Conservation (phyloP, 1,139 yeast genomes). For the Candida sp. region DNA sequence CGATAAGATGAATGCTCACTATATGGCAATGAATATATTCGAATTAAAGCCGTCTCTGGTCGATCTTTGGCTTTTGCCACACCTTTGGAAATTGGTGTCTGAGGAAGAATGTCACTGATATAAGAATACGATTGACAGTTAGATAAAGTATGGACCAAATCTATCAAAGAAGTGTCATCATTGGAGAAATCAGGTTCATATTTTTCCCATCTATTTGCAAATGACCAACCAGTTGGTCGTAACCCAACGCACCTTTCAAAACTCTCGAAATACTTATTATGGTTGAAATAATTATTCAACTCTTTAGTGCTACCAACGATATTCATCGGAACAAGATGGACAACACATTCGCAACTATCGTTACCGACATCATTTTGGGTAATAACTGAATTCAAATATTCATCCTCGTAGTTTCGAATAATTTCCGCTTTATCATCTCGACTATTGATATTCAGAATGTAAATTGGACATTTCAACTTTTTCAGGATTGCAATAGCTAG, state of each 20-base stretch:
- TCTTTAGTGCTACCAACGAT: constrained; percentile 34
- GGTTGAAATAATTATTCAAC: constrained; percentile 48
- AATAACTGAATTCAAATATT: constrained; percentile 26
- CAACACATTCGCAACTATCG: constrained; percentile 42
- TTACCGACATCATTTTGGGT: constrained; percentile 29
- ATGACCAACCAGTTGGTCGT: constrained; percentile 90
- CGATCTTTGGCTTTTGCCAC: constrained; percentile 14
- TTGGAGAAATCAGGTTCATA: constrained; percentile 4
- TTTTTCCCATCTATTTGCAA: constrained; percentile 16
- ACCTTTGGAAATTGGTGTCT: constrained; percentile 17
- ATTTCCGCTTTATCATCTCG: constrained; percentile 47
- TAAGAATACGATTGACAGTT: constrained; percentile 22
- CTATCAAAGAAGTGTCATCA: constrained; percentile 9
- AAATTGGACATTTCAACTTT: constrained; percentile 47
- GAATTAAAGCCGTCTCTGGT: constrained; percentile 26
- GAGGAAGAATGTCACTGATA: constrained; percentile 29
- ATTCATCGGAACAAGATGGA: constrained; percentile 70
- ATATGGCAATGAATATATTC: constrained; percentile 72
- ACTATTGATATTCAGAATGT: constrained; percentile 45
- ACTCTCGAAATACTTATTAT: constrained; percentile 39
- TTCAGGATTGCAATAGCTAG: constrained; percentile 70
- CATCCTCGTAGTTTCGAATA: constrained; percentile 31
- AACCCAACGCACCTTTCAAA: constrained; percentile 62
- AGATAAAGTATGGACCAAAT: constrained; percentile 14
- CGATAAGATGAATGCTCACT: constrained; percentile 91